These are phyloP conservation scores for Cyclocybe aegerita DNA, from an alignment of 768 basidiomycete genomes.

Conservation along the genomic window DNA sequence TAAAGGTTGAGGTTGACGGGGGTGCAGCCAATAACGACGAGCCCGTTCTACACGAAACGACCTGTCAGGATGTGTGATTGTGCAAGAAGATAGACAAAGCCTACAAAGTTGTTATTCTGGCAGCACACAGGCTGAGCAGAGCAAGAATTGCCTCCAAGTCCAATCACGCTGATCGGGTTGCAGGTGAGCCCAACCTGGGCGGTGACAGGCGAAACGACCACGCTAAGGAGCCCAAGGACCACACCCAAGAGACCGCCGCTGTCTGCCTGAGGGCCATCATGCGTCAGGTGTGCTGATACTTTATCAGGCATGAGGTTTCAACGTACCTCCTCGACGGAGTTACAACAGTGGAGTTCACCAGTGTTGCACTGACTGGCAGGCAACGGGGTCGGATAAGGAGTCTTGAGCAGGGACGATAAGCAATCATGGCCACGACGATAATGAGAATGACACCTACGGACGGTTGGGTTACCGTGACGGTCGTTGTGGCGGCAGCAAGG, in stretches of 20 bases:
- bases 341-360: constrained; percentile 2
- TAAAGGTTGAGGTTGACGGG: constrained; percentile 13
- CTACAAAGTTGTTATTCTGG: constrained; percentile 16
- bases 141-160: constrained; percentile 13
- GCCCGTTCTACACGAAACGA: constrained; percentile 3
- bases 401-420: no score
- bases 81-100: neutral
- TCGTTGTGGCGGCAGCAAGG: no score
- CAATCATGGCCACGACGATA: no score
- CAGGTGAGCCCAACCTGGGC: constrained; percentile 12
- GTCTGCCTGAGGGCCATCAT: no score
- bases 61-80: neutral
- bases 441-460: no score
- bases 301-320: no score
- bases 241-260: neutral
- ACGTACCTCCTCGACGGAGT: neutral
- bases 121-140: constrained; percentile 20
- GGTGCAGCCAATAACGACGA: constrained; percentile 13
- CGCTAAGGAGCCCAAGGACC: constrained; percentile 14
- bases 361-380: constrained; percentile 9
- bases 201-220: constrained; percentile 5
- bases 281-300: no score
- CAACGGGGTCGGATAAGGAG: neutral
- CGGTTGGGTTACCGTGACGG: no score
- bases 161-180: constrained; percentile 16